Percentiles rank a stretch among this genome's conserved stretches.
phyloP scores from a whole-genome alignment of 129 eudicot species.

The Daucus carota region DNA sequence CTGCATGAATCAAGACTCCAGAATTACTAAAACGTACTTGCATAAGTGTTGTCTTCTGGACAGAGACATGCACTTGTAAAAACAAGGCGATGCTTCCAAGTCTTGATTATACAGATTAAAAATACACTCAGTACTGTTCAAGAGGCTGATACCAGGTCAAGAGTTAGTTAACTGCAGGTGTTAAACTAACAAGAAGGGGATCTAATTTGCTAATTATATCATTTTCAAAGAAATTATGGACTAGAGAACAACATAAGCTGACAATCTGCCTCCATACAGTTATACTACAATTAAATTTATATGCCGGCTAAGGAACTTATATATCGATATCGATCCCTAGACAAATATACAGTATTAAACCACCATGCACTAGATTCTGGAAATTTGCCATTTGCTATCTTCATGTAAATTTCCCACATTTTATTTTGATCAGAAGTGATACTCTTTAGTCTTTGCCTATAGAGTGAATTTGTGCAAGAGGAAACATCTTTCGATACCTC shows the following conservation, averaged over 20 bases:
- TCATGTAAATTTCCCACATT: too few species aligned
- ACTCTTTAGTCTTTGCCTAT: too few species aligned
- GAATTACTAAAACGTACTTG: background rate
- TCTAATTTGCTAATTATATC: background rate
- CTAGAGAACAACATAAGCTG: background rate
- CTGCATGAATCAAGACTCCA: too few species aligned
- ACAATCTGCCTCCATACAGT: background rate
- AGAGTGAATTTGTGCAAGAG: background rate
- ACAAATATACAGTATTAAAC: background rate
- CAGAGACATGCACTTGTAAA: background rate
- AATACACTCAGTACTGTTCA: background rate
- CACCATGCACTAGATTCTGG: background rate
- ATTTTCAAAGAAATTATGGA: background rate
- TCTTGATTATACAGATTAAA: background rate
- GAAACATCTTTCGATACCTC: background rate
- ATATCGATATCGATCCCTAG: background rate
- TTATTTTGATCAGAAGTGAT: too few species aligned
- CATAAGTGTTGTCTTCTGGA: background rate
- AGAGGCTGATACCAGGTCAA: slow-evolving; percentile 3
- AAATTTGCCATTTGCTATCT: background rate
- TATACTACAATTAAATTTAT: background rate
- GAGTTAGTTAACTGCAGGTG: background rate
- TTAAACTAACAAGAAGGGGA: background rate
- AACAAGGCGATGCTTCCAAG: background rate
- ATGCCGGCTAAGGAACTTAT: background rate